These are phyloP conservation scores for Euphorbia tirucalli DNA, from an alignment of 345 rosid genomes.

Conservation along the genomic window DNA sequence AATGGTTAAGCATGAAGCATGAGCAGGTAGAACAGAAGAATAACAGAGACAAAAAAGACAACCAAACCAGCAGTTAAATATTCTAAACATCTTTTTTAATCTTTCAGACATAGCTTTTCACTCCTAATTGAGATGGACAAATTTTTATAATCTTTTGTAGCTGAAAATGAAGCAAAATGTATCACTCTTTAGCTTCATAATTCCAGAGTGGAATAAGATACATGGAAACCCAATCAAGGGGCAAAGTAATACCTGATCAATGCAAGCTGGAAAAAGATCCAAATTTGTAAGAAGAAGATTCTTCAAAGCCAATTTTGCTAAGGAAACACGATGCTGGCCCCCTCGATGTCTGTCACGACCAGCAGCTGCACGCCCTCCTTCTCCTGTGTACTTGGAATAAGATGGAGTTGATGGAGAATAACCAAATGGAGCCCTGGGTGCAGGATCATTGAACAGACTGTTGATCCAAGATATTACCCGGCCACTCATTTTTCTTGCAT, in stretches of 20 bases:
- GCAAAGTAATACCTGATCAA: slow-evolving; percentile 73
- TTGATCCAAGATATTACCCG: slow-evolving; percentile 95
- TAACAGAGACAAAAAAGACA: neutral
- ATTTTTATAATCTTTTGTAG: neutral
- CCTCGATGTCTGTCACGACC: slow-evolving; percentile 86
- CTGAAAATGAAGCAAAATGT: neutral
- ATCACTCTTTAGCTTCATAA: slow-evolving; percentile 13
- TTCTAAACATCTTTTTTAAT: neutral
- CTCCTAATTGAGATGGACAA: neutral
- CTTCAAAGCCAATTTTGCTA: slow-evolving; percentile 94
- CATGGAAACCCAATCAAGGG: slow-evolving; percentile 20
- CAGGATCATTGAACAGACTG: slow-evolving; percentile 92
- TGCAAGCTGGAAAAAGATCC: slow-evolving; percentile 97
- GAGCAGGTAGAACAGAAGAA: neutral
- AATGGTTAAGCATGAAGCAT: neutral
- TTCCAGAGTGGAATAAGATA: neutral
- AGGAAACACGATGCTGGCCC: slow-evolving; percentile 84
- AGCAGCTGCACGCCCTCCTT: slow-evolving; percentile 75
- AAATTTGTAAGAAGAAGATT: slow-evolving; percentile 93
- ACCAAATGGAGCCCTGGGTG: slow-evolving; percentile 93
- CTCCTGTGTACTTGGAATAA: slow-evolving; percentile 78
- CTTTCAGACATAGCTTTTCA: slow-evolving; percentile 5
- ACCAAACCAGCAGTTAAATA: neutral
- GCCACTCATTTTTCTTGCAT: slow-evolving; percentile 98
- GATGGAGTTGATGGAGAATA: slow-evolving; percentile 97